Percentiles rank a stretch among this genome's conserved stretches.
phyloP scores from a whole-genome alignment of 208 protist species.

The Wallacemonas sp. region DNA sequence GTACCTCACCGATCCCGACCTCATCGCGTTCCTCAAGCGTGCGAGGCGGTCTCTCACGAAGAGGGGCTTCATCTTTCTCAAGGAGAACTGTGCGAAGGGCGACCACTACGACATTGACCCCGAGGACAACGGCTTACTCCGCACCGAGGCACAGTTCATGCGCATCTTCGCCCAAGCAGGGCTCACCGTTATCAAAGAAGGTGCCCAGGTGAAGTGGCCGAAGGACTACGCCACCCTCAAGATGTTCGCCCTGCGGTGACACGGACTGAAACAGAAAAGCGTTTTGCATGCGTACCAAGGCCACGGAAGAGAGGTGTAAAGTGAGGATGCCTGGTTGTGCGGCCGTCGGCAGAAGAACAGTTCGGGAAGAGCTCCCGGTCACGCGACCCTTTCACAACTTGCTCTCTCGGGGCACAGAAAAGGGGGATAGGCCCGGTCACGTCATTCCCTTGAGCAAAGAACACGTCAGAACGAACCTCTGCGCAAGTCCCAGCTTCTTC shows the following conservation, averaged over 20 bases:
- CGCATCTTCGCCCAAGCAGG: constrained; percentile 39
- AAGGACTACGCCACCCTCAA: constrained; percentile 45
- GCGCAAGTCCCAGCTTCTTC: no score
- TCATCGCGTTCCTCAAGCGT: constrained; percentile 38
- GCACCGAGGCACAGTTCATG: constrained; percentile 48
- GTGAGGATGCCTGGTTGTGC: no score
- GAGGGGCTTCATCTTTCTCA: constrained; percentile 61
- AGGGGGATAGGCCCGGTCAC: no score
- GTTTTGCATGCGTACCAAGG: no score
- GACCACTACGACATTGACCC: constrained; percentile 44
- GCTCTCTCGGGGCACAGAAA: no score
- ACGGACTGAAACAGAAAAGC: background rate
- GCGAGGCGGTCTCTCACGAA: constrained; percentile 27
- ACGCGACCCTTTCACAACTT: no score
- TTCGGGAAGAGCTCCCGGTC: no score
- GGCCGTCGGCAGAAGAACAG: no score
- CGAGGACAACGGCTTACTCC: constrained; percentile 48
- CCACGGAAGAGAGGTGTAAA: no score
- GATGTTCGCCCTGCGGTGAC: constrained; percentile 58
- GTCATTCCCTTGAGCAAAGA: no score
- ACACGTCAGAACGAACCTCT: no score
- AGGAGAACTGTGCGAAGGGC: constrained; percentile 50
- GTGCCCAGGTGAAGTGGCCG: constrained; percentile 41
- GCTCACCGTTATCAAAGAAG: constrained; percentile 24
- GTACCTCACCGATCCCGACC: constrained; percentile 66